Conservation (phyloP, 2,329 filamentous ascomycete genomes). For the Microcyclosporella mali region DNA sequence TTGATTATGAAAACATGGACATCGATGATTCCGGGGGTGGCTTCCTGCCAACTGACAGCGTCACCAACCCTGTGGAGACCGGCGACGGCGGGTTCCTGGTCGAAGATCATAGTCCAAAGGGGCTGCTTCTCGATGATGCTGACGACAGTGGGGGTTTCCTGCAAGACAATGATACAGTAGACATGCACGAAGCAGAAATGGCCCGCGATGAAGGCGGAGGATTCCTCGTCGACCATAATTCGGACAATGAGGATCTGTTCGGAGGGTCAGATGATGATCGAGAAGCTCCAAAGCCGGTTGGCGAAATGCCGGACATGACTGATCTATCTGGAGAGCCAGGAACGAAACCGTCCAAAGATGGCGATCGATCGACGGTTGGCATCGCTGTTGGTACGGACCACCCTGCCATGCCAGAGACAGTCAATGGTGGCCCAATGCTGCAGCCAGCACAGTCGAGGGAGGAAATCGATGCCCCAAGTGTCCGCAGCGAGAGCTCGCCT, state of each 20-base stretch:
- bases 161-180: conserved; percentile 19
- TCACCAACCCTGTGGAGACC: not conserved
- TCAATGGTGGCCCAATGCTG: not conserved
- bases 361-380: too few species aligned
- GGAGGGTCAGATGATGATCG: not conserved
- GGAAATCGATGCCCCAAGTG: not conserved
- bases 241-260: not conserved
- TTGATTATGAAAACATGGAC: conserved; percentile 31
- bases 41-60: conserved; percentile 5
- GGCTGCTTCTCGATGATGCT: conserved; percentile 15
- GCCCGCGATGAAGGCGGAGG: not conserved
- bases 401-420: too few species aligned
- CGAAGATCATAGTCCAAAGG: conserved; percentile 7
- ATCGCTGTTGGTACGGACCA: too few species aligned
- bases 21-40: conserved; percentile 10
- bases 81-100: conserved; percentile 13
- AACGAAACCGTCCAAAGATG: too few species aligned
- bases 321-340: too few species aligned
- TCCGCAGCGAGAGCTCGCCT: not conserved
- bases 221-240: not conserved
- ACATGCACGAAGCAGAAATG: not conserved
- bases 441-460: not conserved
- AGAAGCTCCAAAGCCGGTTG: not conserved
- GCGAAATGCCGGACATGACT: not conserved
- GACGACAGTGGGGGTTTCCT: conserved; percentile 24